Evolutionary conservation across 352 stramenopile genomes (phyloP).

Genomic region (Phytophthora agathidicida): DNA sequence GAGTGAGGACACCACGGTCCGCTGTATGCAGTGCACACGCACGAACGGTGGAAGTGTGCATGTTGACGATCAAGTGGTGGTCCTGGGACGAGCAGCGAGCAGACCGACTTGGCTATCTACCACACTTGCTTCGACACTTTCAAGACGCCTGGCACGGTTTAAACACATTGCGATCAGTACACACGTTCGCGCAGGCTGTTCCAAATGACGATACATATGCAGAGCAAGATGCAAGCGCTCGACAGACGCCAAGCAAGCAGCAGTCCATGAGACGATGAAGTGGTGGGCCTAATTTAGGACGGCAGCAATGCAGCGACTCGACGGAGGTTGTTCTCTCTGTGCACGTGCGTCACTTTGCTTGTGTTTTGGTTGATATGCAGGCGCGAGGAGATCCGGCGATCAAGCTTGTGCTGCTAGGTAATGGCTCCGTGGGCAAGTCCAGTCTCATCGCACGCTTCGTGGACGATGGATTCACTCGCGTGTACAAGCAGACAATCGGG

Average conservation of each 20-base stretch:
- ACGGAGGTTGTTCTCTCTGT: conserved; percentile 34
- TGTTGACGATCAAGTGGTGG: conserved; percentile 12
- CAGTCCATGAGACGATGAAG: conserved; percentile 22
- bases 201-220: conserved; percentile 21
- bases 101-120: conserved; percentile 12
- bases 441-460: conserved; percentile 87
- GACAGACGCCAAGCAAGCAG: conserved; percentile 18
- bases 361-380: conserved; percentile 23
- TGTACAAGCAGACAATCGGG: conserved; percentile 90
- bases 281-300: conserved; percentile 41
- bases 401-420: conserved; percentile 87
- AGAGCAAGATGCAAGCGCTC: conserved; percentile 31
- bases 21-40: conserved; percentile 11
- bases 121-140: conserved; percentile 7
- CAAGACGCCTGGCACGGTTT: conserved; percentile 24
- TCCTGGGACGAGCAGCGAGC: conserved; percentile 9
- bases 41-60: conserved; percentile 10
- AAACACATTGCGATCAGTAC: conserved; percentile 7
- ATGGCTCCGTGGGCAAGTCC: conserved; percentile 88
- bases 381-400: conserved; percentile 56
- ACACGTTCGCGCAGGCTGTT: conserved; percentile 8
- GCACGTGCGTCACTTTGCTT: conserved; percentile 12
- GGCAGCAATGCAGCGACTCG: conserved; percentile 37
- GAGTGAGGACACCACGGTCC: conserved; percentile 10
- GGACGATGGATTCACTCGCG: conserved; percentile 74